Conservation (phyloP, 495 filamentous ascomycete species). For the Xylaria castorea region DNA sequence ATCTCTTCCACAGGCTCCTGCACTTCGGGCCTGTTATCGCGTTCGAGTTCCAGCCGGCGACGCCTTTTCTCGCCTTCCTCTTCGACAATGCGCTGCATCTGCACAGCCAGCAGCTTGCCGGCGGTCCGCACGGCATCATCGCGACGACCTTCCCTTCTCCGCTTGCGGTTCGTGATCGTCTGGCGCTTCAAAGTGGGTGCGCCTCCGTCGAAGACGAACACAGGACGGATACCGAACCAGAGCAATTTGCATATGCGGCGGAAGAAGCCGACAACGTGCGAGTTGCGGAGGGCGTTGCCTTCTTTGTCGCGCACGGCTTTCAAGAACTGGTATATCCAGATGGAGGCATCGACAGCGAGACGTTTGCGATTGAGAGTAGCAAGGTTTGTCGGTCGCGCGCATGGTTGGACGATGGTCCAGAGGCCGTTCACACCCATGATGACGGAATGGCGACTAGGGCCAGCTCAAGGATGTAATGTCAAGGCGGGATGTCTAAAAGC, state of each 20-base stretch:
- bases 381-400: slow-evolving; percentile 88
- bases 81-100: slow-evolving; percentile 88
- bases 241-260: slow-evolving; percentile 95
- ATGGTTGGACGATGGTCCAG: slow-evolving; percentile 93
- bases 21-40: slow-evolving; percentile 32
- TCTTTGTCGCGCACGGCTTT: slow-evolving; percentile 99
- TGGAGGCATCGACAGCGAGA: slow-evolving; percentile 95
- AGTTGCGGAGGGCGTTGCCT: slow-evolving; percentile 94
- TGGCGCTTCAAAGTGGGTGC: slow-evolving; percentile 90
- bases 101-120: slow-evolving; percentile 85
- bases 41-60: slow-evolving; percentile 47
- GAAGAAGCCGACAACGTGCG: slow-evolving; percentile 96
- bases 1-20: slow-evolving; percentile 69
- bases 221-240: slow-evolving; percentile 93
- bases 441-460: slow-evolving; percentile 17
- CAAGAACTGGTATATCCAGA: slow-evolving; percentile 99
- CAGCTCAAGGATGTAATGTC: slow-evolving; percentile 18
- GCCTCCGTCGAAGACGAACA: slow-evolving; percentile 98
- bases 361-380: slow-evolving; percentile 95
- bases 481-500: slow-evolving; percentile 25
- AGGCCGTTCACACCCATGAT: slow-evolving; percentile 96
- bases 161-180: slow-evolving; percentile 81
- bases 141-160: slow-evolving; percentile 81
- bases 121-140: slow-evolving; percentile 94
- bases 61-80: slow-evolving; percentile 75